These are phyloP conservation scores for Picochlorum sp. DNA, from an alignment of 139 green algal genomes.

Conservation along the genomic window DNA sequence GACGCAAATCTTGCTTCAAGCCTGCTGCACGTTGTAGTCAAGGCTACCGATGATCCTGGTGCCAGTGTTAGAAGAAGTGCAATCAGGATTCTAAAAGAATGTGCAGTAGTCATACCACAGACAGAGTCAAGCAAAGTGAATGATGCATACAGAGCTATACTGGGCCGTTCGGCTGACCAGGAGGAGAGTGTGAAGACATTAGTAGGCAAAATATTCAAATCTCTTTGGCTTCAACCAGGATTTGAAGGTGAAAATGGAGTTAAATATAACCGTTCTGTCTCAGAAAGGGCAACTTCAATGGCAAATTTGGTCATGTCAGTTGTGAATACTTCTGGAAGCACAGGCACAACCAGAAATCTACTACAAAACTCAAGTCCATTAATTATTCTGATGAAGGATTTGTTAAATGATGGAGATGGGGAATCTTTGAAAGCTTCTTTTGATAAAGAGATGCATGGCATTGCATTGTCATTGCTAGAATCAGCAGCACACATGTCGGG, in stretches of 20 bases:
- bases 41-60: slow-evolving; percentile 45
- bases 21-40: slow-evolving; percentile 58
- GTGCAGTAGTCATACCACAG: slow-evolving; percentile 34
- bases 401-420: background rate
- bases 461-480: slow-evolving; percentile 45
- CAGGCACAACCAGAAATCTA: slow-evolving; percentile 11
- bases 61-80: slow-evolving; percentile 72
- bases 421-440: slow-evolving; percentile 10
- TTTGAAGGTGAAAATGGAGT: slow-evolving; percentile 2
- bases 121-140: slow-evolving; percentile 25
- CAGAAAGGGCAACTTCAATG: slow-evolving; percentile 27
- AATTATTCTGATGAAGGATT: slow-evolving; percentile 26
- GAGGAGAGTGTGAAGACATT: slow-evolving; percentile 49
- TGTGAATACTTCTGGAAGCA: slow-evolving; percentile 15
- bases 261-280: slow-evolving; percentile 4
- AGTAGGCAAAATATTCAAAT: slow-evolving; percentile 44
- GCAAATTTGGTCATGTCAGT: slow-evolving; percentile 22
- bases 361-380: slow-evolving; percentile 39
- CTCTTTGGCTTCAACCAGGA: slow-evolving; percentile 32
- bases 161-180: slow-evolving; percentile 28
- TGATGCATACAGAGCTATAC: slow-evolving; percentile 48
- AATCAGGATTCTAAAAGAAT: slow-evolving; percentile 72
- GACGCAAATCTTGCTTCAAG: slow-evolving; percentile 41
- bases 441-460: slow-evolving; percentile 11
- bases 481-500: background rate